These are phyloP conservation scores for Cucumis hystrix DNA, from an alignment of 306 rosid species.

Conservation along the genomic window DNA sequence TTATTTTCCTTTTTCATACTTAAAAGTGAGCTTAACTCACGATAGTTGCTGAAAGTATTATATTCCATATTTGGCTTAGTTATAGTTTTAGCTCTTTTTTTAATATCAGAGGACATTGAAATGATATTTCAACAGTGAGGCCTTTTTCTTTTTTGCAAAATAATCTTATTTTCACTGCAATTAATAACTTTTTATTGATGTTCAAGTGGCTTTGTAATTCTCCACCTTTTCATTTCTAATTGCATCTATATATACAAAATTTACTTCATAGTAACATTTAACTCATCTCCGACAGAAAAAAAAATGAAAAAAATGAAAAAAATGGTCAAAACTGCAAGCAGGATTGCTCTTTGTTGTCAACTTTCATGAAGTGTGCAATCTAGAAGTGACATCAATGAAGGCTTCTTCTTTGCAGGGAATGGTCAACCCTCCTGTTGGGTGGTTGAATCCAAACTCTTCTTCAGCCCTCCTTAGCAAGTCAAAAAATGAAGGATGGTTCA, in stretches of 20 bases:
- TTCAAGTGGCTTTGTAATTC: background rate
- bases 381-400: slow-evolving; percentile 13
- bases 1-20: too few species aligned
- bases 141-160: background rate
- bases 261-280: background rate
- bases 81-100: background rate
- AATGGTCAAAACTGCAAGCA: background rate
- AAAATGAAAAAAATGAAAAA: background rate
- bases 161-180: background rate
- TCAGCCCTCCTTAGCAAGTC: slow-evolving; percentile 23
- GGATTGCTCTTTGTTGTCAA: background rate
- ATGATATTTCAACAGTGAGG: too few species aligned
- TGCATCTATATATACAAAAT: background rate
- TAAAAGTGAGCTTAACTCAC: too few species aligned
- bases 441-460: slow-evolving; percentile 37
- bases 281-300: background rate
- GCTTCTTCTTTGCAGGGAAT: slow-evolving; percentile 15
- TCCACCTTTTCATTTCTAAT: background rate
- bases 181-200: background rate
- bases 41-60: background rate
- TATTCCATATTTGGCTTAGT: background rate
- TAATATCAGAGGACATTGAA: too few species aligned
- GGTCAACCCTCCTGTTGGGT: slow-evolving; percentile 14
- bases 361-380: background rate
- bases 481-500: slow-evolving; percentile 29